phyloP scores from a whole-genome alignment of 768 basidiomycete species.

The Candolleomyces efflorescens region DNA sequence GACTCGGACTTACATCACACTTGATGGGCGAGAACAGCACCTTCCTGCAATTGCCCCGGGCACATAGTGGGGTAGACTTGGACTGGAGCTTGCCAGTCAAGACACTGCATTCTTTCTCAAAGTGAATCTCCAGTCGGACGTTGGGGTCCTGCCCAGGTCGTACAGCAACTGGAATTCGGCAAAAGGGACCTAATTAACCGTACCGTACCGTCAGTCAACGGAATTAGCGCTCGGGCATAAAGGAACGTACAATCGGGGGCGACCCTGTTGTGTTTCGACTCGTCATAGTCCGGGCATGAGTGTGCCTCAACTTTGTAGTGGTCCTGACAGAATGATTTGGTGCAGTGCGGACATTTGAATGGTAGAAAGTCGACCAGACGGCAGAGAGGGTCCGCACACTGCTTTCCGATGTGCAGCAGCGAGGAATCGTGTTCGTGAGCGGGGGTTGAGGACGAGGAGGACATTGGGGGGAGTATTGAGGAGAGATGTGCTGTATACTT shows the following conservation, averaged over 20 bases:
- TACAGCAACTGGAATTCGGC: slow-evolving; percentile 70
- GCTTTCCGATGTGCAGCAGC: slow-evolving; percentile 63
- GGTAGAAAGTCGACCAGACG: slow-evolving; percentile 79
- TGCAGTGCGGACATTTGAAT: slow-evolving; percentile 82
- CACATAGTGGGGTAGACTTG: slow-evolving; percentile 55
- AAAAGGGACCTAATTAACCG: slow-evolving; percentile 58
- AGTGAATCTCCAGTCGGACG: slow-evolving; percentile 73
- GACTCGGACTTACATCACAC: slow-evolving; percentile 56
- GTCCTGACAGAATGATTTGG: slow-evolving; percentile 66
- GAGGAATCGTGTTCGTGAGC: slow-evolving; percentile 42
- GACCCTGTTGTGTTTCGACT: slow-evolving; percentile 64
- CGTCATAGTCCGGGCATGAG: slow-evolving; percentile 66
- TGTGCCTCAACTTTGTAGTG: slow-evolving; percentile 73
- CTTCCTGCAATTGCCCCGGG: slow-evolving; percentile 62
- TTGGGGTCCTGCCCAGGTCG: slow-evolving; percentile 81
- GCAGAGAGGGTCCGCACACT: slow-evolving; percentile 67
- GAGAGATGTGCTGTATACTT: not conserved
- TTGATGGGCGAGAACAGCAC: slow-evolving; percentile 68
- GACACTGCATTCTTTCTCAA: slow-evolving; percentile 60
- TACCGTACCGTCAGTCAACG: slow-evolving; percentile 2
- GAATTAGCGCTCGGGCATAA: not conserved
- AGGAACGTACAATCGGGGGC: slow-evolving; percentile 64
- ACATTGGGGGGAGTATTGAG: not conserved
- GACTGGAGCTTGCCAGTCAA: slow-evolving; percentile 54
- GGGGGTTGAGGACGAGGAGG: slow-evolving; percentile 11